A percentile compares a stretch with the other conserved stretches of the same genome.
Evolutionary conservation across 148 eudicot genomes (phyloP).

Genomic region (Salicornia ramosissima): DNA sequence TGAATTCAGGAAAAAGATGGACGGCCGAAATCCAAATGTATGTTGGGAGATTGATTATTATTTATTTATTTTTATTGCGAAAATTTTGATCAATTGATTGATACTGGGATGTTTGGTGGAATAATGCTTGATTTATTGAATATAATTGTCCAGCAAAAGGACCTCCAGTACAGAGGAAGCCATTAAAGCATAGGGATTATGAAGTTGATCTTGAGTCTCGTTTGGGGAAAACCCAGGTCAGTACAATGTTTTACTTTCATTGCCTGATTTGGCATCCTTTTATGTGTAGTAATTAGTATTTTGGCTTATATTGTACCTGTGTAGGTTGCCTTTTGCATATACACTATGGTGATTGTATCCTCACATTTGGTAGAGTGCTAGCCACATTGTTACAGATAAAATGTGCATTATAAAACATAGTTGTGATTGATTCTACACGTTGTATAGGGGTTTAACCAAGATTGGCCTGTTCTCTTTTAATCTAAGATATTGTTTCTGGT

Average conservation of each 20-base stretch:
- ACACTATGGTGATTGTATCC: neutral
- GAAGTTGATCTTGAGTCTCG: slow-evolving; percentile 99
- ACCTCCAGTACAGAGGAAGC: slow-evolving; percentile 88
- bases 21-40: slow-evolving; percentile 59
- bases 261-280: neutral
- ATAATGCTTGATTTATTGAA: neutral
- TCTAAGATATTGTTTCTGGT: no score
- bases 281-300: neutral
- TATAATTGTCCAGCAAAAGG: slow-evolving; percentile 65
- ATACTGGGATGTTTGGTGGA: neutral
- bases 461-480: no score
- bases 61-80: no score
- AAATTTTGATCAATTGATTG: no score
- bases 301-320: neutral
- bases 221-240: slow-evolving; percentile 95
- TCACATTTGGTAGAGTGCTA: neutral
- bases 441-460: no score
- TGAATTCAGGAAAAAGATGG: slow-evolving; percentile 49
- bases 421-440: no score
- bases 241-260: neutral
- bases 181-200: slow-evolving; percentile 93
- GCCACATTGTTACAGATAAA: neutral
- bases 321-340: neutral
- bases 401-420: no score
- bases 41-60: slow-evolving; percentile 17